Conservation (phyloP, 1,284 basidiomycete genomes). For the Termitomyces sp. region DNA sequence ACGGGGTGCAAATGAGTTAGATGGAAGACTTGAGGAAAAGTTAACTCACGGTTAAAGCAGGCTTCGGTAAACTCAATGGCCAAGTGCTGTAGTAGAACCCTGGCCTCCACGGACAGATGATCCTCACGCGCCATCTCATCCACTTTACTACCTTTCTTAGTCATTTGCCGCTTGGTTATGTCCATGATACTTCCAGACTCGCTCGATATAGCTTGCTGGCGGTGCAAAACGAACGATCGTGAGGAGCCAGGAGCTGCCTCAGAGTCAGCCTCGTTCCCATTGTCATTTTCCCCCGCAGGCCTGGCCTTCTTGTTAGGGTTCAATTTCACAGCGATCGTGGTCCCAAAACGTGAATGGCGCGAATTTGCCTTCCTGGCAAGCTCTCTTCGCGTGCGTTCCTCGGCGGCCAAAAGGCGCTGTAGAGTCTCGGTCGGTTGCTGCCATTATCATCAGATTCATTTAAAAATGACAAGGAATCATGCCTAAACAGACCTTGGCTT, state of each 20-base stretch:
- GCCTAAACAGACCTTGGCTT: conserved; percentile 51
- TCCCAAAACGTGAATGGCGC: conserved; percentile 90
- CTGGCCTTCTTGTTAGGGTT: conserved; percentile 48
- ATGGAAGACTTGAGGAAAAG: conserved; percentile 6
- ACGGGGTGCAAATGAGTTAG: conserved; percentile 1
- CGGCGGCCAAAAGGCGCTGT: conserved; percentile 66
- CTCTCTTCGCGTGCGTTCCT: conserved; percentile 59
- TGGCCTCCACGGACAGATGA: conserved; percentile 70
- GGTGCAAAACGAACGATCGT: conserved; percentile 67
- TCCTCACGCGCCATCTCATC: conserved; percentile 72
- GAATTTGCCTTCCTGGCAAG: conserved; percentile 62
- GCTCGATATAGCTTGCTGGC: conserved; percentile 75
- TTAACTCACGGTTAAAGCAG: conserved; percentile 79
- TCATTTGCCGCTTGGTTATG: conserved; percentile 64
- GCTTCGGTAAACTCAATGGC: conserved; percentile 71
- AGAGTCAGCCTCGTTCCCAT: conserved; percentile 28
- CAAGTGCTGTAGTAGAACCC: conserved; percentile 61
- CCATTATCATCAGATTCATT: conserved; percentile 7
- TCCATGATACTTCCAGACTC: conserved; percentile 78
- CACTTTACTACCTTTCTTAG: conserved; percentile 61
- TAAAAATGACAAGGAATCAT: conserved; percentile 1
- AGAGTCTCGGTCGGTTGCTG: conserved; percentile 68
- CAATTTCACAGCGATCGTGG: conserved; percentile 76
- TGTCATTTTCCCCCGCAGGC: conserved; percentile 19
- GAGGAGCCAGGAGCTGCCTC: conserved; percentile 29